Evolutionary conservation across 352 stramenopile species (phyloP).

Genomic region (Phytophthora megakarya): DNA sequence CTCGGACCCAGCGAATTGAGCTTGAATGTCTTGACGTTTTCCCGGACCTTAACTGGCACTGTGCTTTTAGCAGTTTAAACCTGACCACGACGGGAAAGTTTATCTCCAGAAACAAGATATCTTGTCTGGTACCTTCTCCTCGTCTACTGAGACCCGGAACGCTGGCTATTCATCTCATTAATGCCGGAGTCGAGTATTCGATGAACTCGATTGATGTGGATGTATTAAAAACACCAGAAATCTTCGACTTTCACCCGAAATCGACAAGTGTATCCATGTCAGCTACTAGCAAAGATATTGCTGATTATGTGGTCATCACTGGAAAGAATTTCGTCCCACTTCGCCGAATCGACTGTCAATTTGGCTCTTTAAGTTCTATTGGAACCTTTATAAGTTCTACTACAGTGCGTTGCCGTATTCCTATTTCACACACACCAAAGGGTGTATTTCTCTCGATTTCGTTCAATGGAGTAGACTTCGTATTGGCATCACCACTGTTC

Average conservation of each 20-base stretch:
- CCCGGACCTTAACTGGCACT: conserved; percentile 32
- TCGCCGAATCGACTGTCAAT: conserved; percentile 42
- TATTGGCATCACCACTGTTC: conserved; percentile 33
- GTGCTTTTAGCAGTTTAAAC: conserved; percentile 36
- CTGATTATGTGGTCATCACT: conserved; percentile 26
- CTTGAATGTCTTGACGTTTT: conserved; percentile 28
- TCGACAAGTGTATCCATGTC: conserved; percentile 16
- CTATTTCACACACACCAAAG: conserved; percentile 26
- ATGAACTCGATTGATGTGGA: conserved; percentile 34
- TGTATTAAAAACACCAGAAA: conserved; percentile 34
- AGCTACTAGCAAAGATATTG: neutral
- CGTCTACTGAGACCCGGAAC: conserved; percentile 13
- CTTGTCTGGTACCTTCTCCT: conserved; percentile 22
- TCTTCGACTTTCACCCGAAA: conserved; percentile 39
- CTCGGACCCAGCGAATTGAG: conserved; percentile 26
- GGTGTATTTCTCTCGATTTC: conserved; percentile 47
- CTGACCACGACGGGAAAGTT: conserved; percentile 33
- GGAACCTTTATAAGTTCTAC: conserved; percentile 45
- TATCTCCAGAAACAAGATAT: conserved; percentile 23
- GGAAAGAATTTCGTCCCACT: conserved; percentile 60
- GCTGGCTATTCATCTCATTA: conserved; percentile 24
- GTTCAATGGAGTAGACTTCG: conserved; percentile 72
- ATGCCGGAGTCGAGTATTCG: conserved; percentile 29
- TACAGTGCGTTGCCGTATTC: conserved; percentile 50
- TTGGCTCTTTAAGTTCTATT: conserved; percentile 26